phyloP scores from a whole-genome alignment of 176 grass and related monocot species.

The Lolium perenne region DNA sequence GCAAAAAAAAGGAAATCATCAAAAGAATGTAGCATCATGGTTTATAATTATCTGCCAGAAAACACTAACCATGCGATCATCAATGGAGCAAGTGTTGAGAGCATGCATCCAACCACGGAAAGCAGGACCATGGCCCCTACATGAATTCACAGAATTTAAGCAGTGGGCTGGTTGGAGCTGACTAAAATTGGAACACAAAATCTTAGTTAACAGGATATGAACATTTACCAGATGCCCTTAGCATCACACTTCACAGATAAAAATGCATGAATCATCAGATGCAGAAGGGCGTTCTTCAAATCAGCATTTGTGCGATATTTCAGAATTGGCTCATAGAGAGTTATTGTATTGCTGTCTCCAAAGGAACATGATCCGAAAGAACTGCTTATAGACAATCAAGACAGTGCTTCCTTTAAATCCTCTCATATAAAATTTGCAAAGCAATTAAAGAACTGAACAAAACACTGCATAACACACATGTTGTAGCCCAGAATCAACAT shows the following conservation, averaged over 20 bases:
- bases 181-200: neutral
- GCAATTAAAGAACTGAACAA: neutral
- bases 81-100: constrained; percentile 54
- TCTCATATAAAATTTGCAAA: constrained; percentile 18
- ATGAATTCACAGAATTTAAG: constrained; percentile 41
- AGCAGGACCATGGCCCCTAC: constrained; percentile 57
- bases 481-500: neutral
- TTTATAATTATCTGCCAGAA: constrained; percentile 34
- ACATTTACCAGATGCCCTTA: constrained; percentile 44
- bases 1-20: constrained; percentile 33
- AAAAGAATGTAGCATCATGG: neutral
- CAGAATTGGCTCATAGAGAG: constrained; percentile 33
- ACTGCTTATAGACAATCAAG: constrained; percentile 51
- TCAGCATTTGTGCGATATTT: constrained; percentile 51
- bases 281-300: constrained; percentile 74
- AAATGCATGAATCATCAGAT: constrained; percentile 96
- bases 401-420: constrained; percentile 12
- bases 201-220: constrained; percentile 9
- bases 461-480: neutral
- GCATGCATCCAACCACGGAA: constrained; percentile 76
- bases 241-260: constrained; percentile 48
- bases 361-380: constrained; percentile 56
- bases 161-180: neutral
- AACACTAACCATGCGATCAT: constrained; percentile 61
- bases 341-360: constrained; percentile 61